A percentile compares a stretch with the other conserved stretches of the same genome.
Evolutionary conservation across 2,329 filamentous ascomycete species (phyloP).

Genomic region (Coleophoma cylindrospora): DNA sequence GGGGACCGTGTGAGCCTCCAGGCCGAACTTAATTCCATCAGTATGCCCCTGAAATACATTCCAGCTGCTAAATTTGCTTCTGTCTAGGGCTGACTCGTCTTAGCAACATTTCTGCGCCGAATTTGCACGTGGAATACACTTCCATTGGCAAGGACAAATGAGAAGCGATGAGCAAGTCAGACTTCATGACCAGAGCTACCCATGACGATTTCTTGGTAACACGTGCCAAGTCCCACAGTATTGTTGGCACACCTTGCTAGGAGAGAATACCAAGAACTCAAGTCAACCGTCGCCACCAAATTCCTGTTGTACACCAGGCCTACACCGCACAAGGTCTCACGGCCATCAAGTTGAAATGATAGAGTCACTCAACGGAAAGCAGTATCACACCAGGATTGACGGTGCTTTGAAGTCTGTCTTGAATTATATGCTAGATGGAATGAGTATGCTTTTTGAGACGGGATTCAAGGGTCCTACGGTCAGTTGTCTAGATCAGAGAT

Average conservation of each 20-base stretch:
- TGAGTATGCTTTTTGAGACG: conserved; percentile 20
- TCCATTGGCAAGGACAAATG: conserved; percentile 55
- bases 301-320: conserved; percentile 17
- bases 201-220: conserved; percentile 54
- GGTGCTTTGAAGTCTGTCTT: conserved; percentile 23
- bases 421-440: conserved; percentile 21
- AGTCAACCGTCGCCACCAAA: conserved; percentile 41
- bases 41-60: too few relatives aligned
- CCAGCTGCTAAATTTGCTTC: background rate
- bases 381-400: conserved; percentile 20
- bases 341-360: conserved; percentile 16
- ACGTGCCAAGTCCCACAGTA: conserved; percentile 61
- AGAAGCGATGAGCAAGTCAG: conserved; percentile 55
- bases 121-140: conserved; percentile 53
- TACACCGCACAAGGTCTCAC: conserved; percentile 12
- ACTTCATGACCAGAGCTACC: conserved; percentile 58
- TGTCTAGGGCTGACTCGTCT: conserved; percentile 18
- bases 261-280: conserved; percentile 52
- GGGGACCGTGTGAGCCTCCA: too few relatives aligned
- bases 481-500: background rate
- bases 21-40: too few relatives aligned
- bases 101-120: conserved; percentile 17
- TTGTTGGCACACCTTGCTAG: conserved; percentile 55
- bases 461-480: conserved; percentile 18
- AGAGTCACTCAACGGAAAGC: conserved; percentile 21